Evolutionary conservation across 192 early-diverging fungal species (phyloP), one percentile per base, ranked within the genome.

Genomic region (Coemansia sp.): DNA sequence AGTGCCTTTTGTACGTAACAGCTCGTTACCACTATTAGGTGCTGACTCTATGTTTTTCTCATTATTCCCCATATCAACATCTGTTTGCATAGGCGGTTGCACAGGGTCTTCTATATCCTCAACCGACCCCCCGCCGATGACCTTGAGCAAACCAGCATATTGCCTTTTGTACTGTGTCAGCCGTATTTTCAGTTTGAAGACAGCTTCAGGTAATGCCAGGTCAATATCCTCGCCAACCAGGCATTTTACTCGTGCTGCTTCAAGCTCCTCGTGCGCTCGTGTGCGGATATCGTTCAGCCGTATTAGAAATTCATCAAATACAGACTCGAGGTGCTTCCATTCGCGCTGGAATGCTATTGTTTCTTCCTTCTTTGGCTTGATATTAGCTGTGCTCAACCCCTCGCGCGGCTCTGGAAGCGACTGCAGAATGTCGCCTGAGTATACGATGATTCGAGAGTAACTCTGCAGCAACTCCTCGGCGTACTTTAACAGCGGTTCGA

Each of bases 311-410:
- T 74, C 77, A 61, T 80, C 77, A 39, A 80, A 58, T 2, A 80
- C 65, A 2, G 68, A 70, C 51, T 80, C 77, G 23, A 80, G 39
- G 42, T 80, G 77, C 63, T 80, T 71, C 77, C 77, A 80, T 37
- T 80, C 77, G 53, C 77, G 72, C 49, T 66, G 57, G 31, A 80
- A 80, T 34, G 68, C 58, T 0, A 65, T 64, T 42, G 68, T 71
- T 29, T 80, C 72, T 51, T 80, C 77, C 63, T 74, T 80, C 39
- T 80, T 80, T 15, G 77, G 69, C 52, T 80, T 80, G 53, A 80
- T 71, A 40, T 80, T 80, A 33, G 77, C 77, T 15, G 63, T 62
- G 55, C 78, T 74, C 58, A 81, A 63, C 9, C 78, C 72, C 29
- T 72, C 69, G 66, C 66, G 78, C 3, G 78, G 78, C 52, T 75